These are phyloP conservation scores for Ceratobasidium sp. DNA, from an alignment of 1,284 basidiomycete genomes.

Conservation along the genomic window DNA sequence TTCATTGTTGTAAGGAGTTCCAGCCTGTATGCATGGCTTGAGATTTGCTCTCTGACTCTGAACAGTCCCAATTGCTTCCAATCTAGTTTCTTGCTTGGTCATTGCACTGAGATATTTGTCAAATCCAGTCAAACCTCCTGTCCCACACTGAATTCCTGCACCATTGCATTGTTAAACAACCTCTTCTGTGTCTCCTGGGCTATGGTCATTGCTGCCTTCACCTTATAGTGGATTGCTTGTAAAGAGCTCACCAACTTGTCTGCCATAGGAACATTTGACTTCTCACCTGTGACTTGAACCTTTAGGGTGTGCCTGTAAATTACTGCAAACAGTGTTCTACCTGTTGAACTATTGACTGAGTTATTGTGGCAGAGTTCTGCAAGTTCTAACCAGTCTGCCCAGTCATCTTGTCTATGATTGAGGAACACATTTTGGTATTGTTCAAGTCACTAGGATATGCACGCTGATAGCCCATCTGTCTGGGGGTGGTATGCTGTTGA, in stretches of 20 bases:
- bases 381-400: slow-evolving; percentile 40
- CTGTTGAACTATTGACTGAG: slow-evolving; percentile 20
- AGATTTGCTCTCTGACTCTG: too few species aligned
- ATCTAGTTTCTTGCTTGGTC: too few species aligned
- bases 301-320: slow-evolving; percentile 43
- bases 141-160: slow-evolving; percentile 38
- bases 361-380: slow-evolving; percentile 43
- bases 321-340: slow-evolving; percentile 45
- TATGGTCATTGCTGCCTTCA: not conserved
- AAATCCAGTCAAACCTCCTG: slow-evolving; percentile 41
- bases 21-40: too few species aligned
- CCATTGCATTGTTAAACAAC: not conserved
- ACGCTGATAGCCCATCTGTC: slow-evolving; percentile 49
- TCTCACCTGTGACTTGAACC: not conserved
- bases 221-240: not conserved
- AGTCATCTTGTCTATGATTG: slow-evolving; percentile 42
- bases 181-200: not conserved
- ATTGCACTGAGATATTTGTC: slow-evolving; percentile 41
- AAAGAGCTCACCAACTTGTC: not conserved
- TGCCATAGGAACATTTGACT: not conserved
- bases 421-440: slow-evolving; percentile 41
- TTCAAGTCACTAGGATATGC: slow-evolving; percentile 47
- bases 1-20: too few species aligned
- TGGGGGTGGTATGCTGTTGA: slow-evolving; percentile 48
- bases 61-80: slow-evolving; percentile 42